Evolutionary conservation across 1,284 basidiomycete genomes (phyloP), one percentile per base, ranked within the genome.

Genomic region (Trichosporon sp.): DNA sequence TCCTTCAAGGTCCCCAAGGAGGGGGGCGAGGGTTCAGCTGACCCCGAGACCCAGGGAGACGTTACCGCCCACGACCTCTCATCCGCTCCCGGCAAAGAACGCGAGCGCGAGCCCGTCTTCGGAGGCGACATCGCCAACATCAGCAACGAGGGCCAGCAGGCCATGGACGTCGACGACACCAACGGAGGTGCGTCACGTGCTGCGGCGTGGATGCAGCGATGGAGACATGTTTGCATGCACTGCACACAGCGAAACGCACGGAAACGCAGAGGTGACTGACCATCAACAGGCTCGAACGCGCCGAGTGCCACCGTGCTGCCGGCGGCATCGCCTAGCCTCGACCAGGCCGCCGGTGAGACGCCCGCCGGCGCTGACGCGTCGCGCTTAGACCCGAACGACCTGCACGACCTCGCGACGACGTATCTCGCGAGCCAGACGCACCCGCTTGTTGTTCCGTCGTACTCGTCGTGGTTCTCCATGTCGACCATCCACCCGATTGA

Each of bases 401-500:
- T 85, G 19, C 84, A 84, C 75, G 80, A 80, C 37, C 80, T 84
- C 63, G 84, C 84, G 11, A 83, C 81, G 12, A 83, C 84, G 61
- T 99, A 99, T 84, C 91, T 99, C 65, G 94, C 96, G 0, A 92
- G 92, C 0, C 96, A 99, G 85, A 98, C 96, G 1, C 97, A 99
- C 84, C 92, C 95, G 79, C 91, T 99, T 80, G 91, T 99, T 79
- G 93, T 99, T 73, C 96, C 96, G 1, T 97, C 94, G 31, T 99
- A 98, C 84, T 91, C 95, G 21, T 93, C 94, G 7, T 99, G 97
- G 97, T 99, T 98, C 85, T 92, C 95, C 84, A 94, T 98, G 89
- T 89, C 91, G 69, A 91, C 92, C 81, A 92, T 99, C 75, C 92
- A 98, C 80, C 89, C 92, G 11, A 92, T 99, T 76, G 96, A 99